Evolutionary conservation across 257 asterid species (phyloP), one percentile per base, ranked within the genome.

Genomic region (Fraxinus anomala): DNA sequence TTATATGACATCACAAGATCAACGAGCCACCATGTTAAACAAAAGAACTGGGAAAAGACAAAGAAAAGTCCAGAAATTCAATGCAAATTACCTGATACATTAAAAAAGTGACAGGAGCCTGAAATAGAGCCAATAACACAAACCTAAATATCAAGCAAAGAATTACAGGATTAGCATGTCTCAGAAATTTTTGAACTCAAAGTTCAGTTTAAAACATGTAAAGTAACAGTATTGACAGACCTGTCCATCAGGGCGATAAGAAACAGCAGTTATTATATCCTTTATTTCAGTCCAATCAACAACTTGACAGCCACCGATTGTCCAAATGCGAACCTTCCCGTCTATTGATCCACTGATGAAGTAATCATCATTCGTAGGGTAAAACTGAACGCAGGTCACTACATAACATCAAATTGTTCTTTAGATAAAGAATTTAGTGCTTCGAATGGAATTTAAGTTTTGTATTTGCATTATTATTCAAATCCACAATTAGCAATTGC

Each of bases 321-420:
- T 84, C 99, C 99, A 96, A 79, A 96, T 89, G 26, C 99, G 97
- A 75, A 92, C 89, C 85, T 96, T 96, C 67, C 99, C 98, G 70
- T 96, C 99, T 73, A 96, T 89, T 30, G 99, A 93, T 59, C 99
- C 98, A 82, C 97, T 96, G 82, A 96, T 74, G 88, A 96, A 96
- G 85, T 81, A 88, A 80, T 92, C 92, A 79, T 92, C 87, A 33
- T 89, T 85, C 83, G 84, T 81, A 0, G 98, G 98, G 79, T 91
- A 89, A 83, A 93, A 93, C 72, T 92, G 97, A 81, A 87, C 74
- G 85, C 97, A 89, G 44, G 98, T 92, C 85, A 94, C 98, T 94
- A 93, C 91, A 88, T 72, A 77, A 77, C 30, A 82, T 68, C 70
- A 78, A 65, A 73, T 34, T 44, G n/a, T 33, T 68, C 68, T 88